Evolutionary conservation across 2,329 filamentous ascomycete species (phyloP), one percentile per base, ranked within the genome.

Genomic region (Colletotrichum caudatum): DNA sequence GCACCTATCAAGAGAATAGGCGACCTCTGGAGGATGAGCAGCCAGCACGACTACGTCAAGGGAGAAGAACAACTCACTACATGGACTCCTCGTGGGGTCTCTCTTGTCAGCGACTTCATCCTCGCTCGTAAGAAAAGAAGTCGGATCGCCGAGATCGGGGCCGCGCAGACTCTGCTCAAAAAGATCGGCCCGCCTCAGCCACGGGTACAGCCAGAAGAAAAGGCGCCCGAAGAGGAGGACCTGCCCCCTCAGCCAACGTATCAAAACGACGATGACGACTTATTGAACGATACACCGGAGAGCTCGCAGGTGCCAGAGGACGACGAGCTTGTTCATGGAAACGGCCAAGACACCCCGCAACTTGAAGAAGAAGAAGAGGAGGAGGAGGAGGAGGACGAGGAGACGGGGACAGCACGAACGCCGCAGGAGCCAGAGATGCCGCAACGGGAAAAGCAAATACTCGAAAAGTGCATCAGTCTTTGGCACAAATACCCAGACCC

Each of bases 1-100:
- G 91, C 94, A 9, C 94, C 94, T 3, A 94, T 97, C 62, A 98
- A 98, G 82, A 90, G 94, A 58, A 94, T 94, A 0, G 94, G 94
- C 3, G 96, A 99, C 79, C 86, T 99, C 16, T 99, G 96, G 96
- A 90, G 96, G 66, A 94, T 98, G 90, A 97, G 94, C 80, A 98
- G 95, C 20, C 92, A 94, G 71, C 93, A 97, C 77, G 94, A 97
- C 80, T 98, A 98, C 78, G 93, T 99, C 76, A 98, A 97, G 80
- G 96, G 96, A 66, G 95, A 99, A 81, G 96, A 99, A 80, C 88
- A 91, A 60, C 85, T 99, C 50, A 90, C 87, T 2, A 90, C 91
- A 68, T 99, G 96, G 96, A 90, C 91, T 9, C 95, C 96, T 2
- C 89, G 96, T 53, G 94, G 96, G 46, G 93, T 98, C 3, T 97